Evolutionary conservation across 2,329 filamentous ascomycete species (phyloP).

Genomic region (Penicillium vulpinum): DNA sequence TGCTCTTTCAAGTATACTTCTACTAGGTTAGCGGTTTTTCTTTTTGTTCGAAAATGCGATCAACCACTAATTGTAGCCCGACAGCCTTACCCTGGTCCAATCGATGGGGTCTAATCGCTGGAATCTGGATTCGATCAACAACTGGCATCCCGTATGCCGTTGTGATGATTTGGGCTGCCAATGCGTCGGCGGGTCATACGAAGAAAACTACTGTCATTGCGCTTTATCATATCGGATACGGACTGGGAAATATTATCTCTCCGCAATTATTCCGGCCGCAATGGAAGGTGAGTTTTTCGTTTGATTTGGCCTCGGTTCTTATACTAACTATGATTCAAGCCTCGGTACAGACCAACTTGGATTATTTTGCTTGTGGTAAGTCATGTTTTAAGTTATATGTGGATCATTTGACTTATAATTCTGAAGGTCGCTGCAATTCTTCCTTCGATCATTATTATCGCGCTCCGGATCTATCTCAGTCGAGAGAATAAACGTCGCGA

Average conservation of each 20-base stretch:
- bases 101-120: conserved; percentile 37
- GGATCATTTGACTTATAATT: conserved; percentile 31
- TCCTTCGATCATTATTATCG: conserved; percentile 43
- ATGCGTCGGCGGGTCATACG: conserved; percentile 43
- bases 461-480: conserved; percentile 43
- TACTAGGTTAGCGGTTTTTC: conserved; percentile 23
- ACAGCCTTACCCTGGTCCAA: conserved; percentile 39
- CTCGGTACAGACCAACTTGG: conserved; percentile 25
- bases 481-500: conserved; percentile 45
- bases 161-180: conserved; percentile 44
- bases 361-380: conserved; percentile 30
- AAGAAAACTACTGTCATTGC: conserved; percentile 44
- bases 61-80: neutral
- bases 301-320: neutral
- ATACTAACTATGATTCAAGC: conserved; percentile 6
- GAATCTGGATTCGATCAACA: conserved; percentile 43
- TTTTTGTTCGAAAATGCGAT: neutral
- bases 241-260: conserved; percentile 46
- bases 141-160: conserved; percentile 41
- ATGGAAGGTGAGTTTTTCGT: conserved; percentile 24
- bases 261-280: conserved; percentile 44
- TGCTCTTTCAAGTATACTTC: conserved; percentile 39
- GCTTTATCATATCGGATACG: conserved; percentile 36
- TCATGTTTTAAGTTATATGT: conserved; percentile 29
- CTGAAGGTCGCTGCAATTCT: conserved; percentile 41